Evolutionary conservation across 495 filamentous ascomycete species (phyloP).

Genomic region (Melanomma pulvis-pyrius): DNA sequence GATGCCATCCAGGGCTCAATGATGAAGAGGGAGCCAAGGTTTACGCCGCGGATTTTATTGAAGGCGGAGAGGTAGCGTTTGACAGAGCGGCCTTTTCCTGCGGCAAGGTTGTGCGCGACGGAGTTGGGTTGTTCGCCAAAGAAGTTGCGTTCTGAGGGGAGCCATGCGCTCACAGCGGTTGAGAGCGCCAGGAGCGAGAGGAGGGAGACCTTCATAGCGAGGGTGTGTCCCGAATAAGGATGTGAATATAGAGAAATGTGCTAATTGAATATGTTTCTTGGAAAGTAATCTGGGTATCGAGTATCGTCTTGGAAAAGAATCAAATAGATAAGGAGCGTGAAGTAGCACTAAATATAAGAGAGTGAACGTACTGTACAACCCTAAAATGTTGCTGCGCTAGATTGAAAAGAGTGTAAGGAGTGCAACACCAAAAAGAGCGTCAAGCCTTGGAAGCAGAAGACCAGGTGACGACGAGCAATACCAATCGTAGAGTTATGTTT

Average conservation of each 20-base stretch:
- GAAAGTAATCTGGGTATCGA: background rate
- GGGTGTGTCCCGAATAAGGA: background rate
- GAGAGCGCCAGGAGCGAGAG: conserved; percentile 11
- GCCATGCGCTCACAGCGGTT: conserved; percentile 26
- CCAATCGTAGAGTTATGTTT: background rate
- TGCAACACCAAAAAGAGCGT: background rate
- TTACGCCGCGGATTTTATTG: conserved; percentile 63
- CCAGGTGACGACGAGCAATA: background rate
- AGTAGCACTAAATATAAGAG: background rate
- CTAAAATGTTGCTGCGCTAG: background rate
- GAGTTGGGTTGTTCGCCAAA: conserved; percentile 20
- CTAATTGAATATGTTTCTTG: background rate
- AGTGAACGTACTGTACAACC: background rate
- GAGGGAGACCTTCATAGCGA: conserved; percentile 19
- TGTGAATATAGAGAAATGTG: background rate
- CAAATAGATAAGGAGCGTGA: background rate
- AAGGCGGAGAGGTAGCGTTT: conserved; percentile 42
- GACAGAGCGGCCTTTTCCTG: conserved; percentile 18
- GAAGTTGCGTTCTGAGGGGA: conserved; percentile 24
- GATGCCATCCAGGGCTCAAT: conserved; percentile 63
- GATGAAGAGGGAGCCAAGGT: conserved; percentile 62
- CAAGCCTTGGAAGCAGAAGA: background rate
- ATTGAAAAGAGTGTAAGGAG: background rate
- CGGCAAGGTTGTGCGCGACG: background rate
- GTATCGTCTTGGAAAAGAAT: background rate